Evolutionary conservation across 192 early-diverging fungal genomes (phyloP), one percentile per base, ranked within the genome.

Genomic region (Chytriomyces sp.): DNA sequence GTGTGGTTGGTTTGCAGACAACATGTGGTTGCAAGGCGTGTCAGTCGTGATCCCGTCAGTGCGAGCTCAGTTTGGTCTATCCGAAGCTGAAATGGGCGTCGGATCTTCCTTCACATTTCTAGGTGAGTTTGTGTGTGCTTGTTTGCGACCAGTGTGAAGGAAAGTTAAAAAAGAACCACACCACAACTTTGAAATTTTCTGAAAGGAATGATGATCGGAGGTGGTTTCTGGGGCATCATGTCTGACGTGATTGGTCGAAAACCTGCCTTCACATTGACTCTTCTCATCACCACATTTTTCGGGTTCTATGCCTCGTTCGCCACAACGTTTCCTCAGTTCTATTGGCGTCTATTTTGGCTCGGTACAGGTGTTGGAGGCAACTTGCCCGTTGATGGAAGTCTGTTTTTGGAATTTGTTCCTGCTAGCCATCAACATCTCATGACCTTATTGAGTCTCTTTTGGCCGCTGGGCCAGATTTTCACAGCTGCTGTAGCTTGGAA

Each of bases 361-460:
- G 94, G 93, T 5, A 89, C 91, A 75, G 94, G 95, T 13, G 92
- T 91, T 83, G 68, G 91, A 80, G 84, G 89, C 16, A 91, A 91
- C 72, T 79, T 91, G 64, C 88, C 89, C 11, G 84, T 85, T 35
- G 87, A 90, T 84, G 84, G 93, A 11, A 89, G 93, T 43, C 79
- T 96, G 16, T 96, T 94, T 64, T 86, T 96, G 5, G 94, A 96
- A 84, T 95, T 94, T 67, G 84, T 93, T 45, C 95, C 95, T 26
- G 85, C 89, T 61, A 86, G 90, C 65, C 86, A 93, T 67, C 93
- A 93, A 68, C 89, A 93, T 71, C 82, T 95, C 50, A 83, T 96
- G 77, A 96, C 94, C 0, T 86, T 96, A 59, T 85, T 96, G 72
- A 94, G 92, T 6, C 84, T 94, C 9, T 95, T 96, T 64, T 96